Conservation (phyloP, 2,329 filamentous ascomycete species). For the Fusarium compactum region DNA sequence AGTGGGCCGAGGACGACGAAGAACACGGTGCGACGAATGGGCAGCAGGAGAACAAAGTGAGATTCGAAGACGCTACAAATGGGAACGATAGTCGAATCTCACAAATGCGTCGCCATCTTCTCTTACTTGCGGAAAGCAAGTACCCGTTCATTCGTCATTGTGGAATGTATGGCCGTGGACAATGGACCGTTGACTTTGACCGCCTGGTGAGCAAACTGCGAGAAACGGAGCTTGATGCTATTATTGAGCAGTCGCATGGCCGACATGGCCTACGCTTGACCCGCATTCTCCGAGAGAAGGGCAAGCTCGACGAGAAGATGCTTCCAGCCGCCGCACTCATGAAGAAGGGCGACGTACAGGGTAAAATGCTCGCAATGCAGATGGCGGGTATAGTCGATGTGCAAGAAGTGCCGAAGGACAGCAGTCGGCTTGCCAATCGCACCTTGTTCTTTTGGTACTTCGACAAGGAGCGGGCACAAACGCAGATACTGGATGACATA, state of each 20-base stretch:
- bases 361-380: slow-evolving; percentile 86
- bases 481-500: slow-evolving; percentile 79
- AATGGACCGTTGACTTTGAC: slow-evolving; percentile 89
- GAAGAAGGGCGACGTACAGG: slow-evolving; percentile 85
- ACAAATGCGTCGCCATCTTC: slow-evolving; percentile 78
- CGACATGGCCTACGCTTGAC: slow-evolving; percentile 83
- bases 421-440: slow-evolving; percentile 81
- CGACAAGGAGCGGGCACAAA: slow-evolving; percentile 78
- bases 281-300: slow-evolving; percentile 85
- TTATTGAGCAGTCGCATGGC: slow-evolving; percentile 82
- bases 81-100: slow-evolving; percentile 62
- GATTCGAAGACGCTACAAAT: slow-evolving; percentile 62
- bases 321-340: slow-evolving; percentile 84
- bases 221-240: slow-evolving; percentile 82
- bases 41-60: slow-evolving; percentile 58
- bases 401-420: slow-evolving; percentile 93
- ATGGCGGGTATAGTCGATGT: slow-evolving; percentile 88
- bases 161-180: slow-evolving; percentile 71
- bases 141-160: slow-evolving; percentile 76
- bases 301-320: slow-evolving; percentile 95
- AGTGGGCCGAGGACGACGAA: slow-evolving; percentile 51
- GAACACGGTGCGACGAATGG: slow-evolving; percentile 50
- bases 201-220: slow-evolving; percentile 77
- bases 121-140: slow-evolving; percentile 76
- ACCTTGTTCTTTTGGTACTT: slow-evolving; percentile 95